A percentile compares a stretch with the other conserved stretches of the same genome.
Conservation (phyloP, 495 filamentous ascomycete species). For the Daldinia decipiens region DNA sequence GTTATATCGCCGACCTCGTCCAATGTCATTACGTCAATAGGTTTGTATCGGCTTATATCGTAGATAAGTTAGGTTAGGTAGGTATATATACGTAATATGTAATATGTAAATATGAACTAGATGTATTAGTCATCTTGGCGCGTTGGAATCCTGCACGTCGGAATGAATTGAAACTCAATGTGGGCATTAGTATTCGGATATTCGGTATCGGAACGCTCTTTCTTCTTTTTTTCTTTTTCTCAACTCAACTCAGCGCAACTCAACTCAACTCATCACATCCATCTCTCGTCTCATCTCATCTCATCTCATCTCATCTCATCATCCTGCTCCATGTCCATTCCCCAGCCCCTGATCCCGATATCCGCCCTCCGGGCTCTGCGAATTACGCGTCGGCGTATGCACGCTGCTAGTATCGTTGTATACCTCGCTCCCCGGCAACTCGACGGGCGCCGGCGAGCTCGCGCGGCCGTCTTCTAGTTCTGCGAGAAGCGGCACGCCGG, state of each 20-base stretch:
- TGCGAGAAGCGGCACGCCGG: slow-evolving; percentile 40
- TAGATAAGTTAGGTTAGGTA: too few relatives aligned
- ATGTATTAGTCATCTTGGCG: background rate
- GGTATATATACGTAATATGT: too few relatives aligned
- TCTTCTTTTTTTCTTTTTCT: too few relatives aligned
- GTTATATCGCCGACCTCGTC: background rate
- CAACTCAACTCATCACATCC: background rate
- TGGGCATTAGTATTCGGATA: too few relatives aligned
- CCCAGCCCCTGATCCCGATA: background rate
- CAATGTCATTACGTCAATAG: slow-evolving; percentile 16
- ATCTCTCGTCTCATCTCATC: background rate
- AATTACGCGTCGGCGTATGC: background rate
- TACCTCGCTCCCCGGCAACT: slow-evolving; percentile 30
- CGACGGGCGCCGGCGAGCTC: slow-evolving; percentile 25
- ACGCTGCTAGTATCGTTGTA: slow-evolving; percentile 1
- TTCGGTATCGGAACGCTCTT: too few relatives aligned
- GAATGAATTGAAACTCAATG: too few relatives aligned
- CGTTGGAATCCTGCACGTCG: background rate
- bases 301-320: background rate
- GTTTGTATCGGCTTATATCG: too few relatives aligned
- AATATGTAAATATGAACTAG: background rate
- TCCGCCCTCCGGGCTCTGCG: background rate
- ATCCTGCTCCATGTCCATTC: background rate
- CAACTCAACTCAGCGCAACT: background rate
- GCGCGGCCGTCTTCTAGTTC: slow-evolving; percentile 25